phyloP scores from a whole-genome alignment of 371 early-diverging fungal genomes.

The Mucor racemosus region DNA sequence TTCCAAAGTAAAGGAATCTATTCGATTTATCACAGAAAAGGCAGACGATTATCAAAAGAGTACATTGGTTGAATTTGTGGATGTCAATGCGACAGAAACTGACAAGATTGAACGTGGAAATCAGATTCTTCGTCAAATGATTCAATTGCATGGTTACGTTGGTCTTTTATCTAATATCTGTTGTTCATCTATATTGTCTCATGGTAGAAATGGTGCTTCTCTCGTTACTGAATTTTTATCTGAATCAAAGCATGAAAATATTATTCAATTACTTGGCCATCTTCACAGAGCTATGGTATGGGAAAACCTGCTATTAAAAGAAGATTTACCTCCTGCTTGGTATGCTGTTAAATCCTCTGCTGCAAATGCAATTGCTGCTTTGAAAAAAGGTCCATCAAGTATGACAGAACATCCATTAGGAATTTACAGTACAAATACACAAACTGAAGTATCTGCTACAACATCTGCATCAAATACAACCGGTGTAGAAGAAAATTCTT shows the following conservation, averaged over 20 bases:
- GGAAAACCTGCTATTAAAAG: constrained; percentile 69
- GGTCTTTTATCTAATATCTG: constrained; percentile 80
- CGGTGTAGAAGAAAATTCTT: not conserved
- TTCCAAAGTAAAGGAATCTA: constrained; percentile 53
- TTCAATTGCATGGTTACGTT: constrained; percentile 66
- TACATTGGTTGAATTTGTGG: constrained; percentile 54
- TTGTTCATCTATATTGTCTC: constrained; percentile 67
- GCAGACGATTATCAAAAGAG: constrained; percentile 31
- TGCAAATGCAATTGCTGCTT: not conserved
- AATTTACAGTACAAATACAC: constrained; percentile 27
- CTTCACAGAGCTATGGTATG: constrained; percentile 72
- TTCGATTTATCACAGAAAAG: constrained; percentile 44
- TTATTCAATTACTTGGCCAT: constrained; percentile 63
- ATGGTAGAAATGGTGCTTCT: constrained; percentile 66
- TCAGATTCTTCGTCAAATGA: constrained; percentile 57
- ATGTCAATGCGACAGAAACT: constrained; percentile 54
- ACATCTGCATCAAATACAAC: not conserved
- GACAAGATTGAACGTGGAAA: constrained; percentile 58
- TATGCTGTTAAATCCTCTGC: constrained; percentile 46
- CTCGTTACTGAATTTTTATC: constrained; percentile 67
- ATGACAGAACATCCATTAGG: constrained; percentile 45
- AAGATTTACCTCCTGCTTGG: constrained; percentile 73
- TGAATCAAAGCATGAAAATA: constrained; percentile 51
- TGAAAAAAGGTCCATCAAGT: constrained; percentile 29
- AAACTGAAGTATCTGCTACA: not conserved